Conservation (phyloP, 2,329 filamentous ascomycete genomes). For the Talaromyces piceae region DNA sequence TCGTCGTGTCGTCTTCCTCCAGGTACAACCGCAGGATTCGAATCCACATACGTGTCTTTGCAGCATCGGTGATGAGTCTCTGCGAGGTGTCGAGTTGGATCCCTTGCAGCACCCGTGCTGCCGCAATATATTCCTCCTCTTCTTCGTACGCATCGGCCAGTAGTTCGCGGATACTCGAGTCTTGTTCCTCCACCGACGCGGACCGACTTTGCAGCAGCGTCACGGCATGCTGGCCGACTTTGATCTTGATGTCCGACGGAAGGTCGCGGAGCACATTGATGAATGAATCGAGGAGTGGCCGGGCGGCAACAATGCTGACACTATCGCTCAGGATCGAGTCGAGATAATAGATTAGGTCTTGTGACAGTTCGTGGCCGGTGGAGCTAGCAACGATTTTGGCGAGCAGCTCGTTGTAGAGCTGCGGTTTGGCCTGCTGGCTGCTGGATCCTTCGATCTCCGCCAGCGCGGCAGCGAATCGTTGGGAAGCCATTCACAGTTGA, state of each 20-base stretch:
- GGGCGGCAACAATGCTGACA: conserved; percentile 68
- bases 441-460: conserved; percentile 44
- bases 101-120: conserved; percentile 69
- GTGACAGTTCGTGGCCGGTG: conserved; percentile 40
- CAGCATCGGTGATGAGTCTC: conserved; percentile 70
- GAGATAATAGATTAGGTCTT: conserved; percentile 61
- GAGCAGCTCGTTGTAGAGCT: conserved; percentile 53
- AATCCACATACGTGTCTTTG: conserved; percentile 81
- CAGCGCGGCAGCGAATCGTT: conserved; percentile 43
- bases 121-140: conserved; percentile 70
- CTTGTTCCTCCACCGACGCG: conserved; percentile 77
- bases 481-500: conserved; percentile 39
- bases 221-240: conserved; percentile 68
- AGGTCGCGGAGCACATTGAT: conserved; percentile 54
- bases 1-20: conserved; percentile 83
- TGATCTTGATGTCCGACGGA: conserved; percentile 57
- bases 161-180: conserved; percentile 68
- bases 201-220: conserved; percentile 57
- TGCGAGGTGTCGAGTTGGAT: conserved; percentile 88
- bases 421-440: conserved; percentile 44
- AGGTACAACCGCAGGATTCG: conserved; percentile 91
- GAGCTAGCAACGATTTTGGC: conserved; percentile 45
- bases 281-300: conserved; percentile 62
- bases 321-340: conserved; percentile 62
- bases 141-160: conserved; percentile 76